Conservation (phyloP, 2,329 filamentous ascomycete genomes). For the Ophiocordyceps sinensis region DNA sequence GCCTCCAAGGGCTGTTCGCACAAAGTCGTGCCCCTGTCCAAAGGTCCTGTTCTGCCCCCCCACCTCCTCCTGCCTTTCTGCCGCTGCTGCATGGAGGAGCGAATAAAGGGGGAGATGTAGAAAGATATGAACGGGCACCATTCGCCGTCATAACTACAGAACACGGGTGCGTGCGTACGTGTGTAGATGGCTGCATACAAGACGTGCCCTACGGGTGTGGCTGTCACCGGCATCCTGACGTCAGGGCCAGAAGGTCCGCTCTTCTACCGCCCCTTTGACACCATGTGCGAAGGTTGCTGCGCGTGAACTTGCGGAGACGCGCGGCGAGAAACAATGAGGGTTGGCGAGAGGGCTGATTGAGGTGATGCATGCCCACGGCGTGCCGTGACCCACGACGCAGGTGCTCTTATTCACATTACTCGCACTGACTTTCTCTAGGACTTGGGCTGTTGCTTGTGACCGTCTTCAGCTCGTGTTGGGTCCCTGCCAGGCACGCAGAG, state of each 20-base stretch:
- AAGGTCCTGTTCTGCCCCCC: background rate
- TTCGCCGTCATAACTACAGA: background rate
- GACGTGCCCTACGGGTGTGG: background rate
- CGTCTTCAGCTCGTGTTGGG: background rate
- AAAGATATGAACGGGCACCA: background rate
- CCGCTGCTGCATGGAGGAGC: background rate
- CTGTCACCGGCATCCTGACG: background rate
- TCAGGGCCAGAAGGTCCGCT: background rate
- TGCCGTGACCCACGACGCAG: background rate
- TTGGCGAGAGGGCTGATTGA: background rate
- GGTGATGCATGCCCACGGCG: background rate
- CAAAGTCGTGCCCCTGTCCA: background rate
- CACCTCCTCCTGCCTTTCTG: background rate
- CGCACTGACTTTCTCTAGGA: background rate
- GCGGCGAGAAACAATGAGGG: background rate
- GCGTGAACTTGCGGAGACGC: conserved; percentile 1
- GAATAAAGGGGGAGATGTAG: background rate
- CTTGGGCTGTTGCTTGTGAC: background rate
- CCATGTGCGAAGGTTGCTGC: background rate
- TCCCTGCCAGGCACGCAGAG: background rate
- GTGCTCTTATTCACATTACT: background rate
- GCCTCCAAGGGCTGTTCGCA: background rate
- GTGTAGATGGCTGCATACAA: background rate
- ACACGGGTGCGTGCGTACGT: background rate
- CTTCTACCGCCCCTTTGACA: background rate